Evolutionary conservation across 2,329 filamentous ascomycete species (phyloP), one percentile per base, ranked within the genome.

Genomic region (Helicocarpus griseus): DNA sequence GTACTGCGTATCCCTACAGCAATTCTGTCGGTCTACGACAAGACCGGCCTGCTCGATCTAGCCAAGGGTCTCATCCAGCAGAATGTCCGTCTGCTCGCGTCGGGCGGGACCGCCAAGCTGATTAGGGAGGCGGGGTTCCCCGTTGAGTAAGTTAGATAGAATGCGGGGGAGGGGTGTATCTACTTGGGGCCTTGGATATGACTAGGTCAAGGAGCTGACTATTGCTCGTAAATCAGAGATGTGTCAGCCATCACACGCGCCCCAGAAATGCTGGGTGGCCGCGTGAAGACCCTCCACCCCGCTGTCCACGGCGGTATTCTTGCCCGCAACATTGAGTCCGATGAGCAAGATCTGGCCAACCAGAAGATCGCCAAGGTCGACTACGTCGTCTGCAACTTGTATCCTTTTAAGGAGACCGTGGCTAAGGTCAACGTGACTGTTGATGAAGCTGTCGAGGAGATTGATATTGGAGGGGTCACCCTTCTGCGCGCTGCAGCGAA

Each of bases 391-490:
- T 97, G 93, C 85, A 98, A 98, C 75, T 80, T 98, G 51, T 97
- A 98, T 73, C 93, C 93, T 11, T 98, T 98, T 83, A 96, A 96
- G 77, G 90, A 97, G 69, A 98, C 93, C 29, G 84, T 98, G 61
- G 86, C 89, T 63, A 95, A 96, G 79, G 83, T 94, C 76, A 95
- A 95, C 65, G 93, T 98, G 64, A 97, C 91, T 55, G 87, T 98
- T 57, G 83, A 88, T 48, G 91, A 98, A 74, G 93, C 93, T 48
- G 91, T 98, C 36, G 93, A 98, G 75, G 93, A 98, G 76, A 95
- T 98, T 64, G 93, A 98, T 73, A 96, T 98, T 67, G 93, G 90
- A 59, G 93, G 93, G 63, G 93, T 98, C 49, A 98, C 93, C 36
- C 83, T 98, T 56, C 87, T 98, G 66, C 86, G 93, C 58, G 93